Base-by-base conservation (phyloP, 192 early-diverging fungal genomes). In the Cladochytrium replicatum region DNA sequence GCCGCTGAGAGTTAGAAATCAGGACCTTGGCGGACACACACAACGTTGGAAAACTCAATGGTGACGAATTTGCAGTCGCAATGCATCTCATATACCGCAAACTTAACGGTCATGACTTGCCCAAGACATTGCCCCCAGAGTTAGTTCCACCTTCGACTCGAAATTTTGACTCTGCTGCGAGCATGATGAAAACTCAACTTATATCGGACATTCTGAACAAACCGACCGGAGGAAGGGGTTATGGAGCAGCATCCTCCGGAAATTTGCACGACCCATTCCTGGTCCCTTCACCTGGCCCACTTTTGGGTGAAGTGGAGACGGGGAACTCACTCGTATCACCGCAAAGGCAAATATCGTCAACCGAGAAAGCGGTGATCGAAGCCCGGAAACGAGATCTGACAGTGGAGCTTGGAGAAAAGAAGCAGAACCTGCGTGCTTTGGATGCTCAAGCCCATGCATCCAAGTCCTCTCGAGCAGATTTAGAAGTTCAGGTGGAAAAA, bases 71-170 rank as follows among this genome's bases (percentile, higher is more conserved):
- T 58, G 83, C 89, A 29, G 87, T 95, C 6, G 92, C 91, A 19
- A 98, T 98, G 94, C 89, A 95, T 63, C 64, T 98, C 13, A 85
- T 95, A 30, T 88, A 94, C 72, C 66, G 84, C 24, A 90, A 87
- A 49, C 67, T 93, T 13, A 84, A 84, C 41, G 89, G 89, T 4
- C 67, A 76, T 19, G 84, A 84, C 48, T 62, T 98, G 11, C 94
- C 94, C 9, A 65, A 66, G 6, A 68, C 58, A 3, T 56, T 98
- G 29, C 91, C 94, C 3, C 63, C 78, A 6, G 88, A 93, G 32
- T 69, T 98, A 27, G 66, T 93, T 23, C 94, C 94, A 9, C 84
- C 88, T 9, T 86, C 86, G 11, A 81, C 79, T 26, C 82, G 86
- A 38, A 88, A 92, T 27, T 71, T 97, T 24, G 76, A 82, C 29